Percentiles rank a stretch among this genome's conserved stretches.
phyloP scores from a whole-genome alignment of 345 rosid species.

The Populus tremula region DNA sequence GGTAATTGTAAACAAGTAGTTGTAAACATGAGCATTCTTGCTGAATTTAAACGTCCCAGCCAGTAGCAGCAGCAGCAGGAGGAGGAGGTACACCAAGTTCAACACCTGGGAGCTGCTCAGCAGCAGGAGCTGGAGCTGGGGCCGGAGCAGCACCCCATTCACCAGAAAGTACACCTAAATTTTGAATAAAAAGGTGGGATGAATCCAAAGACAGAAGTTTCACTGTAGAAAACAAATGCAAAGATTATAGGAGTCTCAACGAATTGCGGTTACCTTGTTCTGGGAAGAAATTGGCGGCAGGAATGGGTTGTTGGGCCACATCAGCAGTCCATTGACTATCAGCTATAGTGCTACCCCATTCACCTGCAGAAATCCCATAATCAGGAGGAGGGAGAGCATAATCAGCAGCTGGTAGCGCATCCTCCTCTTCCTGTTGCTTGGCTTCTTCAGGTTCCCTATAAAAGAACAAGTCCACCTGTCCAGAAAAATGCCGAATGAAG shows the following conservation, averaged over 20 bases:
- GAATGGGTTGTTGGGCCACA: constrained; percentile 46
- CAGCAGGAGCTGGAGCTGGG: constrained; percentile 3
- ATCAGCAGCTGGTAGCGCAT: constrained; percentile 29
- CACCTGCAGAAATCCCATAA: constrained; percentile 30
- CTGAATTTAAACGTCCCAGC: constrained; percentile 42
- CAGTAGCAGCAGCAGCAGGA: constrained; percentile 7
- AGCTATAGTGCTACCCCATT: constrained; percentile 51
- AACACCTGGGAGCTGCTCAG: constrained; percentile 11
- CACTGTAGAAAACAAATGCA: constrained; percentile 10
- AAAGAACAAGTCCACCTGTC: constrained; percentile 28
- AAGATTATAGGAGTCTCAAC: not conserved
- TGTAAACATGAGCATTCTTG: constrained; percentile 5
- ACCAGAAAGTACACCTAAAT: not conserved
- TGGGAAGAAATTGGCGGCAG: constrained; percentile 37
- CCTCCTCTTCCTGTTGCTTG: constrained; percentile 34
- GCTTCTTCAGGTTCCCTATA: constrained; percentile 29
- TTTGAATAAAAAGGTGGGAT: not conserved
- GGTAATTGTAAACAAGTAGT: constrained; percentile 9
- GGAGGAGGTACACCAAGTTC: constrained; percentile 5
- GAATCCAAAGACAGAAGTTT: not conserved
- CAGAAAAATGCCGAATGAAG: not conserved
- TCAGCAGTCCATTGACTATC: constrained; percentile 66
- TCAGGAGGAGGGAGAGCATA: constrained; percentile 34
- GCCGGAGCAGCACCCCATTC: constrained; percentile 46
- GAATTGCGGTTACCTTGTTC: constrained; percentile 28